Evolutionary conservation across 2,329 filamentous ascomycete genomes (phyloP).

Genomic region (Trichoderma aggressivum): DNA sequence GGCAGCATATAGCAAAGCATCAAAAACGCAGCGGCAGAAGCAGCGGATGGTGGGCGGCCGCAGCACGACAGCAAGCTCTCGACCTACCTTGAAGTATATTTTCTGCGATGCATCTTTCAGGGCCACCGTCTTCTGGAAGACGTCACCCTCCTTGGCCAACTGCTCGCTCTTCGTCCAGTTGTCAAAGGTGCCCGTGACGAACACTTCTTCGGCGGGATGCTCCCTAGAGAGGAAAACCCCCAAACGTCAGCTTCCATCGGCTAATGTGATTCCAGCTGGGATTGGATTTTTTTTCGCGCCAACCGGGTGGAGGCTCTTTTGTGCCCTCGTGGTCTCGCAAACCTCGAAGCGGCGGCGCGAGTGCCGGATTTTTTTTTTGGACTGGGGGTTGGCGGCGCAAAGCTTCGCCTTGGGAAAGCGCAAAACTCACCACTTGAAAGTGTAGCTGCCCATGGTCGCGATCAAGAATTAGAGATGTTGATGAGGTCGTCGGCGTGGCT

Average conservation of each 20-base stretch:
- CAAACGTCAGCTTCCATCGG: constrained; percentile 4
- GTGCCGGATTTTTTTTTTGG: not conserved
- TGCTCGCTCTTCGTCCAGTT: constrained; percentile 85
- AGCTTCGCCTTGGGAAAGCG: constrained; percentile 18
- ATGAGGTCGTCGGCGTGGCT: constrained; percentile 1
- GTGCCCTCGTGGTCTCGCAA: constrained; percentile 11
- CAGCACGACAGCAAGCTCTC: constrained; percentile 22
- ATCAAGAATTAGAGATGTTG: constrained; percentile 20
- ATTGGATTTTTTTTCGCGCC: not conserved
- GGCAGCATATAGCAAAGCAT: not conserved
- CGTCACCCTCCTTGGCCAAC: constrained; percentile 69
- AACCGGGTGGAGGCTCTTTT: constrained; percentile 8
- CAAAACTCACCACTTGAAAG: constrained; percentile 64
- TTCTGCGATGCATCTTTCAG: constrained; percentile 65
- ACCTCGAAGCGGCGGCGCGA: not conserved
- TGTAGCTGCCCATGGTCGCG: constrained; percentile 61
- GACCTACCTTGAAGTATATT: constrained; percentile 87
- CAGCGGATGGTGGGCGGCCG: not conserved
- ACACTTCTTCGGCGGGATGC: constrained; percentile 79
- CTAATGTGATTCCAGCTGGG: not conserved
- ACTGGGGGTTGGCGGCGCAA: constrained; percentile 7
- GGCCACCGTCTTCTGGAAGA: constrained; percentile 78
- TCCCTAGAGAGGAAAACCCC: constrained; percentile 55
- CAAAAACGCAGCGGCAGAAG: not conserved
- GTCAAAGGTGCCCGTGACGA: constrained; percentile 94